Evolutionary conservation across 2,329 filamentous ascomycete species (phyloP).

Genomic region (Neofusicoccum laricinum): DNA sequence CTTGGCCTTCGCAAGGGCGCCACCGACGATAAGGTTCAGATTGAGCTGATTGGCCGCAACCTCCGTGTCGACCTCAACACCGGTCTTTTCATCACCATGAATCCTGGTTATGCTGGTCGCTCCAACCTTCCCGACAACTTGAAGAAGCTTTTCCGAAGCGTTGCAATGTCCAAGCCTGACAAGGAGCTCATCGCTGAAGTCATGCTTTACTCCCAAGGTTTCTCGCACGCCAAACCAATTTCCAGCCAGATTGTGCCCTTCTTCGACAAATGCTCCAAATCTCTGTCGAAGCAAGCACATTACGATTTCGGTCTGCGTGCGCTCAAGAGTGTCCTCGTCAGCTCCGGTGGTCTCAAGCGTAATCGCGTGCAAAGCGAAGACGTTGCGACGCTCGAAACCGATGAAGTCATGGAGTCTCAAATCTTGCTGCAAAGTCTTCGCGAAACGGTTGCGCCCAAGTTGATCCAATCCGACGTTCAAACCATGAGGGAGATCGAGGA

Average conservation of each 20-base stretch:
- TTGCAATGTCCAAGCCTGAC: constrained; percentile 99
- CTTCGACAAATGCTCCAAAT: constrained; percentile 83
- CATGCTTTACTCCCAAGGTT: constrained; percentile 99
- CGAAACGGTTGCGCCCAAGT: constrained; percentile 96
- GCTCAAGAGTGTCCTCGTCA: constrained; percentile 96
- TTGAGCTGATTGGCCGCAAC: constrained; percentile 90
- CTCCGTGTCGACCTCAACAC: constrained; percentile 88
- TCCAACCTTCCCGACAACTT: constrained; percentile 98
- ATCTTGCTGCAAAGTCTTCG: constrained; percentile 98
- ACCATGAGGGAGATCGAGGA: constrained; percentile 81
- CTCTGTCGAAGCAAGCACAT: constrained; percentile 92
- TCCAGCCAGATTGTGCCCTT: constrained; percentile 97
- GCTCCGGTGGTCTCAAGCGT: constrained; percentile 93
- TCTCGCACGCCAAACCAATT: constrained; percentile 90
- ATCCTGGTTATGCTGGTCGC: constrained; percentile 95
- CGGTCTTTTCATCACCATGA: constrained; percentile 99
- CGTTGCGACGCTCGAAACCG: constrained; percentile 55
- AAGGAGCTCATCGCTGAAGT: constrained; percentile 99
- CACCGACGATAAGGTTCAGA: constrained; percentile 80
- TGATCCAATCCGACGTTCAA: constrained; percentile 88
- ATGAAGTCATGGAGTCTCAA: constrained; percentile 82
- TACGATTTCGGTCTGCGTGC: constrained; percentile 99
- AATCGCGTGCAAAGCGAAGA: constrained; percentile 50
- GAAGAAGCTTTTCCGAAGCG: constrained; percentile 98
- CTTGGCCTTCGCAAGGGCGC: constrained; percentile 83